A percentile compares a stretch with the other conserved stretches of the same genome.
Conservation (phyloP, 73 alveolate genomes). For the Paramecium sexaurelia region DNA sequence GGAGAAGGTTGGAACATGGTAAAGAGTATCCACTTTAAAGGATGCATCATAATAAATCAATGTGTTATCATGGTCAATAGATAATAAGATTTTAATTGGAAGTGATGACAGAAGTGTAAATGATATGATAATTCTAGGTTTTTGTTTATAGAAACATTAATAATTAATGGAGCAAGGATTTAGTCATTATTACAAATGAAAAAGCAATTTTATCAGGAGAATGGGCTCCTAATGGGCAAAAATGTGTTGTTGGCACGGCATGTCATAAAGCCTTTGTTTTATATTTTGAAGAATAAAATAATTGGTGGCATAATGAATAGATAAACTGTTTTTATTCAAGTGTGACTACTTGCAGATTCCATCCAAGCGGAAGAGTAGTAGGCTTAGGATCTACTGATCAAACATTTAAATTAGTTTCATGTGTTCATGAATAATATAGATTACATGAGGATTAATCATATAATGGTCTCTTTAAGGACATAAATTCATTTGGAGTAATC, state of each 20-base stretch:
- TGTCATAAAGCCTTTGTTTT: conserved; percentile 42
- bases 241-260: conserved; percentile 57
- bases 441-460: background rate
- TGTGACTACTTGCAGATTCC: conserved; percentile 46
- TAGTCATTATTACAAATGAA: conserved; percentile 54
- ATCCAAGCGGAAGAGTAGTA: conserved; percentile 63
- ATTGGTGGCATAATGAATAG: conserved; percentile 55
- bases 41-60: conserved; percentile 22
- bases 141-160: conserved; percentile 49
- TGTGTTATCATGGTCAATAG: conserved; percentile 53
- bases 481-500: background rate
- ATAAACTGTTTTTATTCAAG: conserved; percentile 17
- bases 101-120: conserved; percentile 60
- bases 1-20: conserved; percentile 49
- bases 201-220: conserved; percentile 35
- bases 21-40: background rate
- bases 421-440: background rate
- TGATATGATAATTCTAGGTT: background rate
- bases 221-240: conserved; percentile 68
- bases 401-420: conserved; percentile 46
- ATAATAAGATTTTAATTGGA: conserved; percentile 59
- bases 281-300: conserved; percentile 49
- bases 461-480: background rate
- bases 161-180: conserved; percentile 61
- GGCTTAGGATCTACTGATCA: conserved; percentile 58